phyloP scores from a whole-genome alignment of 805 yeast species.

The Ogataea zsoltii region DNA sequence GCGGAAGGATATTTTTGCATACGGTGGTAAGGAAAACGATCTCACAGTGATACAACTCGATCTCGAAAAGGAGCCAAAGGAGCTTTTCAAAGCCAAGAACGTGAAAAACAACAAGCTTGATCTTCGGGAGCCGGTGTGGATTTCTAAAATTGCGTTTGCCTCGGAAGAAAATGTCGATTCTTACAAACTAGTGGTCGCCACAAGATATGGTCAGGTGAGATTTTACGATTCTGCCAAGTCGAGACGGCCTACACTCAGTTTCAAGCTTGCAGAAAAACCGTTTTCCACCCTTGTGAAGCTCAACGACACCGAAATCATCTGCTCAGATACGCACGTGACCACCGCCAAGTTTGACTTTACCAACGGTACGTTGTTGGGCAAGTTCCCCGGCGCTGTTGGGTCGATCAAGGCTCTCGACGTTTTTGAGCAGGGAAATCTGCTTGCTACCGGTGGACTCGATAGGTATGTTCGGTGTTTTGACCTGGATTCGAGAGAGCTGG shows the following conservation, averaged over 20 bases:
- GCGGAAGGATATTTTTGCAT: conserved; percentile 59
- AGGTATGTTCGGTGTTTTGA: conserved; percentile 82
- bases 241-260: conserved; percentile 62
- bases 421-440: conserved; percentile 39
- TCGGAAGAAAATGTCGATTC: conserved; percentile 32
- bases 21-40: conserved; percentile 86
- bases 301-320: conserved; percentile 49
- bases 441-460: conserved; percentile 85
- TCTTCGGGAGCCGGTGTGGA: conserved; percentile 81
- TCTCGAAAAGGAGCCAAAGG: conserved; percentile 22
- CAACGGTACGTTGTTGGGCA: conserved; percentile 60
- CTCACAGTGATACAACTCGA: conserved; percentile 47
- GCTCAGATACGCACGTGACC: conserved; percentile 70
- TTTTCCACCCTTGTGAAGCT: conserved; percentile 43
- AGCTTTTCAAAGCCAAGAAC: conserved; percentile 72
- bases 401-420: conserved; percentile 50
- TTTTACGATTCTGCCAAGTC: conserved; percentile 69
- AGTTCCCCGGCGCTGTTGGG: conserved; percentile 77
- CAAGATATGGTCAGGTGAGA: conserved; percentile 76
- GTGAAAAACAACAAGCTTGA: conserved; percentile 80
- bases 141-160: conserved; percentile 55
- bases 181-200: conserved; percentile 62
- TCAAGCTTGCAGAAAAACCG: conserved; percentile 56
- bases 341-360: conserved; percentile 56
- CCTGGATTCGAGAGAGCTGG: conserved; percentile 52